Percentiles rank a stretch among this genome's conserved stretches.
phyloP scores from a whole-genome alignment of 2,329 filamentous ascomycete species.

The Diaporthe nobilis region DNA sequence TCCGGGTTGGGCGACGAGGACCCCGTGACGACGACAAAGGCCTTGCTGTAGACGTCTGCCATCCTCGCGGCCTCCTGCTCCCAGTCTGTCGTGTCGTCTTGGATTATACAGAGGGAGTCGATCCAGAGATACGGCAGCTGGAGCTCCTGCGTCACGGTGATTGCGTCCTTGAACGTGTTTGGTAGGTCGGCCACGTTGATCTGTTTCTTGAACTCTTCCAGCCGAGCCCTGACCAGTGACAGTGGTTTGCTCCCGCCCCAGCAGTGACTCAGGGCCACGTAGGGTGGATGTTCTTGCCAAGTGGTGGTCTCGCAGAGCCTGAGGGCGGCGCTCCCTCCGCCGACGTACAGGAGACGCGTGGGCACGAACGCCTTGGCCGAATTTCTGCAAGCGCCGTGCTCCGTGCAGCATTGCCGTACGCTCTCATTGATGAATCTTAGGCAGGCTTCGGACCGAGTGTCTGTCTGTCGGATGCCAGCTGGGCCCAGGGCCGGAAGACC shows the following conservation, averaged over 20 bases:
- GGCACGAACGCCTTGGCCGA: not conserved
- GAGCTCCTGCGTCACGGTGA: conserved; percentile 13
- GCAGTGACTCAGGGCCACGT: conserved; percentile 17
- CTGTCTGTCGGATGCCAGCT: not conserved
- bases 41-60: conserved; percentile 26
- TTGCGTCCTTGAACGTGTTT: conserved; percentile 19
- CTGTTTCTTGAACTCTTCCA: not conserved
- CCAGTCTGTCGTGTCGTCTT: conserved; percentile 21
- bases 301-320: conserved; percentile 16
- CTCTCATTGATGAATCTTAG: not conserved
- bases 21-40: not conserved
- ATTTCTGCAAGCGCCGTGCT: not conserved
- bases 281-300: conserved; percentile 9
- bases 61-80: conserved; percentile 16
- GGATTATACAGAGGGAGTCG: conserved; percentile 20
- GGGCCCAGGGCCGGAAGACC: not conserved
- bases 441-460: not conserved
- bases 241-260: conserved; percentile 24
- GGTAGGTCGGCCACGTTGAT: conserved; percentile 11
- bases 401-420: not conserved
- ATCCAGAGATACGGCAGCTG: conserved; percentile 22
- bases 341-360: conserved; percentile 9
- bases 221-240: not conserved
- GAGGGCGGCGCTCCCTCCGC: not conserved
- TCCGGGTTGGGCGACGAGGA: conserved; percentile 15